These are phyloP conservation scores for Mycena pura DNA, from an alignment of 768 basidiomycete genomes.

Conservation along the genomic window DNA sequence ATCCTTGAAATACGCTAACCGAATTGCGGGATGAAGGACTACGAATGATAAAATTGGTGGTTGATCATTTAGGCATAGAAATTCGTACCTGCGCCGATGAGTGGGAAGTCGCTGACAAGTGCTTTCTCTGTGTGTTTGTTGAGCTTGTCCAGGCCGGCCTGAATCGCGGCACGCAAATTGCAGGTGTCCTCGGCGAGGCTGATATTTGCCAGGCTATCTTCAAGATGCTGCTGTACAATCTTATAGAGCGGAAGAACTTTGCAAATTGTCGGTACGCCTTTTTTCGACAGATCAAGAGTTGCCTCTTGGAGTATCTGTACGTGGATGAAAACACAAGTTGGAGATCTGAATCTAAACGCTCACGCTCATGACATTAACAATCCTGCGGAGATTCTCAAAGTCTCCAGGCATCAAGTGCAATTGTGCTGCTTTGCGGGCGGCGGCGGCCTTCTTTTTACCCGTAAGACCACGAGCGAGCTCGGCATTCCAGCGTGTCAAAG, in stretches of 20 bases:
- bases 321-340: background rate
- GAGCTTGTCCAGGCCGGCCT: background rate
- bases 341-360: background rate
- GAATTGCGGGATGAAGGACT: conserved; percentile 2
- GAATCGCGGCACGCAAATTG: background rate
- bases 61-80: background rate
- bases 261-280: conserved; percentile 12
- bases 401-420: background rate
- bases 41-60: background rate
- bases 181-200: background rate
- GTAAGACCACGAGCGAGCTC: background rate
- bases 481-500: background rate
- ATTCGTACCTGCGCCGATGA: conserved; percentile 1
- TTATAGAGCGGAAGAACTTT: conserved; percentile 13
- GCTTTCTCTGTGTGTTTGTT: conserved; percentile 1
- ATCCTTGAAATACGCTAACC: background rate
- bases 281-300: conserved; percentile 12
- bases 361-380: background rate
- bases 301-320: background rate
- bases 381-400: background rate
- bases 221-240: background rate
- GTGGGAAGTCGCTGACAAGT: conserved; percentile 1
- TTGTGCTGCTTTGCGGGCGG: background rate
- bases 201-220: background rate
- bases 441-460: background rate